A percentile compares a stretch with the other conserved stretches of the same genome.
Evolutionary conservation across 352 stramenopile genomes (phyloP).

Genomic region (Pythium insidiosum): DNA sequence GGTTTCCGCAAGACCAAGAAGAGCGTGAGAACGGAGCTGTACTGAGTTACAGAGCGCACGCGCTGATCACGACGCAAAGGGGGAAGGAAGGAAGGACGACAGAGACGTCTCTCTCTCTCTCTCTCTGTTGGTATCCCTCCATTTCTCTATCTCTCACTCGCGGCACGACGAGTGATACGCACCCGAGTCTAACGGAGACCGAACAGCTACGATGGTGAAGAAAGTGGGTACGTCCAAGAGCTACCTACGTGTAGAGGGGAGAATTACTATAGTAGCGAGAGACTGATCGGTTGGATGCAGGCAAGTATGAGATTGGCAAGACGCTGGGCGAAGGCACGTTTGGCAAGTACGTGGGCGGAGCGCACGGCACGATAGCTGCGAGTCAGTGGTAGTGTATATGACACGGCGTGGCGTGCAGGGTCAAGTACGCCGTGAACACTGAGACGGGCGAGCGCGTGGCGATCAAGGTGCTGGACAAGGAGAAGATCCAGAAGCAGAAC

Average conservation of each 20-base stretch:
- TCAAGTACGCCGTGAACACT: conserved; percentile 94
- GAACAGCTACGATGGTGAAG: conserved; percentile 30
- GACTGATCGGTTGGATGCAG: conserved; percentile 29
- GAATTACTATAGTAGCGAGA: neutral
- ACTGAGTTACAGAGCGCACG: too few species aligned
- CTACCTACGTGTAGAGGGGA: conserved; percentile 12
- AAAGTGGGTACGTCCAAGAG: conserved; percentile 34
- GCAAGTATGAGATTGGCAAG: conserved; percentile 96
- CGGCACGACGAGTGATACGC: neutral
- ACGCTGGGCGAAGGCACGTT: conserved; percentile 96
- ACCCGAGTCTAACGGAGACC: neutral
- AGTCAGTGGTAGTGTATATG: neutral
- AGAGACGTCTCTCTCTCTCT: neutral
- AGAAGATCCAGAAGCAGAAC: conserved; percentile 98
- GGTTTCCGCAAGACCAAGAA: too few species aligned
- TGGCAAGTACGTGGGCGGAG: conserved; percentile 82
- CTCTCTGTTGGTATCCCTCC: neutral
- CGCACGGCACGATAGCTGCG: neutral
- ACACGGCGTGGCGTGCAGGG: conserved; percentile 24
- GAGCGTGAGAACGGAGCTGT: too few species aligned
- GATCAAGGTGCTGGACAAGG: conserved; percentile 98
- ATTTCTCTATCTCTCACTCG: neutral
- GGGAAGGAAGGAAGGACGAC: too few species aligned
- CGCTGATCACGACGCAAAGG: too few species aligned
- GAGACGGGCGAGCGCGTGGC: conserved; percentile 93